Conservation (phyloP, 805 yeast species). For the Vanderwaltozyma polyspora region DNA sequence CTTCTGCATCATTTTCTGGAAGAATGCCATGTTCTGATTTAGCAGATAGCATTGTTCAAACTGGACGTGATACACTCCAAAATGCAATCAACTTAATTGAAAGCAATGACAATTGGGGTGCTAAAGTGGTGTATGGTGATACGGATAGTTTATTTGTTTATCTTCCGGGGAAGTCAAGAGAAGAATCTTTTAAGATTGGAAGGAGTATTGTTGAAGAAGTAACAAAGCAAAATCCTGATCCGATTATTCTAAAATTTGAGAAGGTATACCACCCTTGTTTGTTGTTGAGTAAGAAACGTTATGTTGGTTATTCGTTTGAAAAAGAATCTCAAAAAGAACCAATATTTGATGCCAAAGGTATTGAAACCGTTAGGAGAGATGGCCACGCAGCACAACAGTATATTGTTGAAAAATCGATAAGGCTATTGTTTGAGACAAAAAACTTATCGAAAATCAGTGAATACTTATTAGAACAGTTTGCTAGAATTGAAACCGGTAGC, state of each 20-base stretch:
- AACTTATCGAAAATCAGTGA: slow-evolving; percentile 61
- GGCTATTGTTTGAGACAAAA: slow-evolving; percentile 57
- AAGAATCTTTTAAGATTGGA: slow-evolving; percentile 72
- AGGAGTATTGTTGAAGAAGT: slow-evolving; percentile 53
- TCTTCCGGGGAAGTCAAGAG: slow-evolving; percentile 68
- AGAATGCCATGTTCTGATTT: slow-evolving; percentile 95
- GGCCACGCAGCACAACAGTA: slow-evolving; percentile 89
- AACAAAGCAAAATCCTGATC: slow-evolving; percentile 62
- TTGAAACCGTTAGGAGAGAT: slow-evolving; percentile 88
- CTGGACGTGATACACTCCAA: slow-evolving; percentile 77
- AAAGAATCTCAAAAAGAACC: slow-evolving; percentile 42
- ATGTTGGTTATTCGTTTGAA: slow-evolving; percentile 80
- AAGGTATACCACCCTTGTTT: slow-evolving; percentile 86
- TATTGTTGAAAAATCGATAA: slow-evolving; percentile 59
- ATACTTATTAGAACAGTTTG: slow-evolving; percentile 57
- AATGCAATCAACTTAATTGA: slow-evolving; percentile 64
- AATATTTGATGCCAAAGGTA: slow-evolving; percentile 88
- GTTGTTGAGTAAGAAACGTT: slow-evolving; percentile 74
- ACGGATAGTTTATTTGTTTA: slow-evolving; percentile 90
- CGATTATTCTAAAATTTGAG: slow-evolving; percentile 76
- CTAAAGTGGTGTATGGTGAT: slow-evolving; percentile 92
- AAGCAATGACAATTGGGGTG: slow-evolving; percentile 52
- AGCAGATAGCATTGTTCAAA: slow-evolving; percentile 87
- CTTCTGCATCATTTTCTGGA: slow-evolving; percentile 91
- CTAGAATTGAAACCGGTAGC: slow-evolving; percentile 48